A percentile compares a stretch with the other conserved stretches of the same genome.
phyloP scores from a whole-genome alignment of 495 filamentous ascomycete species.

The Staphylotrichum longicolle region DNA sequence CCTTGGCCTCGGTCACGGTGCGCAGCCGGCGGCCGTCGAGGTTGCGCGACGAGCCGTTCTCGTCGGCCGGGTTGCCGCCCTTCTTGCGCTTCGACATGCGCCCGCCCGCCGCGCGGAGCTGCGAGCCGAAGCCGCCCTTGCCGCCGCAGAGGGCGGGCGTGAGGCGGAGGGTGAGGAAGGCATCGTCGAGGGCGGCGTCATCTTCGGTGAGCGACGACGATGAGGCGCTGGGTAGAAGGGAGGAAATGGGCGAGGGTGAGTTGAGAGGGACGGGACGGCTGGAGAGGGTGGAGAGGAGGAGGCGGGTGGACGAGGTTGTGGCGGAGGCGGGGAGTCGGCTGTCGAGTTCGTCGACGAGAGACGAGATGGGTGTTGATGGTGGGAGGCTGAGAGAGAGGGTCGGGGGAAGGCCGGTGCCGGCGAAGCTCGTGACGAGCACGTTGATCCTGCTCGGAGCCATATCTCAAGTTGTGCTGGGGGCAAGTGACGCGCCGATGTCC shows the following conservation, averaged over 20 bases:
- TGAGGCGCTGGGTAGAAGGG: slow-evolving; percentile 40
- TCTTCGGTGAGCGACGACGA: slow-evolving; percentile 32
- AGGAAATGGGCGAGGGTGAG: slow-evolving; percentile 50
- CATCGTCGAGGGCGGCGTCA: slow-evolving; percentile 30
- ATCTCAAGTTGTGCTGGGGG: slow-evolving; percentile 15
- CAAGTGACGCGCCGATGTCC: neutral
- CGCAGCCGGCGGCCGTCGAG: slow-evolving; percentile 87
- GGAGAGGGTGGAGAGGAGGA: slow-evolving; percentile 78
- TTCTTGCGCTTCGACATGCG: slow-evolving; percentile 96
- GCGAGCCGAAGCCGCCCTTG: slow-evolving; percentile 96
- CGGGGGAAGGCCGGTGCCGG: slow-evolving; percentile 74
- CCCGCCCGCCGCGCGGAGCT: slow-evolving; percentile 92
- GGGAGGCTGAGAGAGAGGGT: slow-evolving; percentile 73
- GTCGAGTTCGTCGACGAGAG: slow-evolving; percentile 62
- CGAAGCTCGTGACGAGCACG: slow-evolving; percentile 76
- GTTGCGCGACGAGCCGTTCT: slow-evolving; percentile 85
- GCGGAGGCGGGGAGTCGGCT: slow-evolving; percentile 56
- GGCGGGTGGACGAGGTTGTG: slow-evolving; percentile 38
- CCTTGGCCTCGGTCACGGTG: slow-evolving; percentile 92
- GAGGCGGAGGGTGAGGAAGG: slow-evolving; percentile 78
- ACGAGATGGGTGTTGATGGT: slow-evolving; percentile 60
- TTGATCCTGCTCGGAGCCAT: slow-evolving; percentile 63
- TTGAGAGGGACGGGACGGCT: slow-evolving; percentile 63
- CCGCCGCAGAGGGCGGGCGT: slow-evolving; percentile 75
- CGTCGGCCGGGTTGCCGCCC: slow-evolving; percentile 57